Percentiles rank a stretch among this genome's conserved stretches.
Evolutionary conservation across 306 rosid genomes (phyloP).

Genomic region (Vigna radiata): DNA sequence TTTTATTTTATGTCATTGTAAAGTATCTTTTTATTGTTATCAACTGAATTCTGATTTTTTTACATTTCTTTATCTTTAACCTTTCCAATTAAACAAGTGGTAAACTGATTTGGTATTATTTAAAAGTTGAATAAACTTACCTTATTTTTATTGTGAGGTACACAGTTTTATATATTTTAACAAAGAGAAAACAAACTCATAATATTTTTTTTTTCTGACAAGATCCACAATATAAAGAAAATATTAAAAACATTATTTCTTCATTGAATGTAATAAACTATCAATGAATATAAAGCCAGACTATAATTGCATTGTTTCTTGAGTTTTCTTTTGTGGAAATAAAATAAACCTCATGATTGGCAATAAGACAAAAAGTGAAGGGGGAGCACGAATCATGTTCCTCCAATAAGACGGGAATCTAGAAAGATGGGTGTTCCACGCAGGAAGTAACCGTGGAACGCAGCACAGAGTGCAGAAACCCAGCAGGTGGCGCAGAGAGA

Average conservation of each 20-base stretch:
- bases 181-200: no score
- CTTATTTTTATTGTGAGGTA: no score
- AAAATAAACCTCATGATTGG: not conserved
- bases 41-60: not conserved
- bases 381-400: not conserved
- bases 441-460: slow-evolving; percentile 1
- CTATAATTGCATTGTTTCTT: no score
- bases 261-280: no score
- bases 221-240: no score
- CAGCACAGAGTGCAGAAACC: slow-evolving; percentile 30
- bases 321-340: not conserved
- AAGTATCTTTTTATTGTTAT: not conserved
- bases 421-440: not conserved
- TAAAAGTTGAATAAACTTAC: no score
- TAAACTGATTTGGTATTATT: no score
- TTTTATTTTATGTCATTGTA: not conserved
- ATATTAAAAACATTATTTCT: no score
- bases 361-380: not conserved
- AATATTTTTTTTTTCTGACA: no score
- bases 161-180: no score
- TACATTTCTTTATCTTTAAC: no score
- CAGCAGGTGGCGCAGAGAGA: not conserved
- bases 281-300: not conserved
- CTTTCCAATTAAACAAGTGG: no score
- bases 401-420: slow-evolving; percentile 19